A percentile compares a stretch with the other conserved stretches of the same genome.
These are phyloP conservation scores for Geotrichum fermentans DNA, from an alignment of 1,139 yeast genomes.

Conservation along the genomic window DNA sequence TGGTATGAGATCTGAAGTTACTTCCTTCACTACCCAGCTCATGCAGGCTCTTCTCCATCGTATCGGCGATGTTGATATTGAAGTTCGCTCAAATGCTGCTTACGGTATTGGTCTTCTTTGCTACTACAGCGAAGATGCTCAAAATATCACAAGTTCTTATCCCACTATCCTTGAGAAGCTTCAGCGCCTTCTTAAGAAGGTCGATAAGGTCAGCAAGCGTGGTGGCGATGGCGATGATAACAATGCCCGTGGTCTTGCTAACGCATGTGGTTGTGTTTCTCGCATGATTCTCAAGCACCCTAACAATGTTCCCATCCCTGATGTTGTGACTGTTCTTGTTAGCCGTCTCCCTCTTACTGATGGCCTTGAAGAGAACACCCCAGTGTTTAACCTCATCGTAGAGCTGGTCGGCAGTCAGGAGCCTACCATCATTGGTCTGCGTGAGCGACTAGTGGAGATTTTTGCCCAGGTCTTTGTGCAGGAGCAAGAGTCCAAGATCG, in stretches of 20 bases:
- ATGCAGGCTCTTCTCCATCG: constrained; percentile 64
- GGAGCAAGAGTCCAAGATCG: constrained; percentile 59
- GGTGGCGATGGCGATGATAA: constrained; percentile 50
- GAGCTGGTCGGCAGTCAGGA: constrained; percentile 64
- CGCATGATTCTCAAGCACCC: constrained; percentile 77
- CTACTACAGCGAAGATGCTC: constrained; percentile 46
- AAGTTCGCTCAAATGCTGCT: constrained; percentile 93
- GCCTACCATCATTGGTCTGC: constrained; percentile 51
- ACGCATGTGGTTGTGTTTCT: constrained; percentile 96
- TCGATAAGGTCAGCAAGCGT: constrained; percentile 55
- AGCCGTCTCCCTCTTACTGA: constrained; percentile 79
- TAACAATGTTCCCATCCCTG: constrained; percentile 70
- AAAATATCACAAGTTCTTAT: constrained; percentile 59
- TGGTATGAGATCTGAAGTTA: constrained; percentile 59
- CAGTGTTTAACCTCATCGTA: constrained; percentile 75
- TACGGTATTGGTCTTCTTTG: constrained; percentile 88
- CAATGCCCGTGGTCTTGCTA: constrained; percentile 80
- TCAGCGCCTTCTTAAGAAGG: constrained; percentile 73
- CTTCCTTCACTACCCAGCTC: constrained; percentile 66
- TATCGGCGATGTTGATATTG: constrained; percentile 74
- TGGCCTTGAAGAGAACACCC: constrained; percentile 89
- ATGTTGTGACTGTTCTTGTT: constrained; percentile 71
- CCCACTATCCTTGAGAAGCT: constrained; percentile 68
- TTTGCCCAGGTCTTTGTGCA: constrained; percentile 68
- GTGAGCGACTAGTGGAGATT: constrained; percentile 61